Evolutionary conservation across 345 rosid genomes (phyloP), one percentile per base, ranked within the genome.

Genomic region (Linum usitatissimum): DNA sequence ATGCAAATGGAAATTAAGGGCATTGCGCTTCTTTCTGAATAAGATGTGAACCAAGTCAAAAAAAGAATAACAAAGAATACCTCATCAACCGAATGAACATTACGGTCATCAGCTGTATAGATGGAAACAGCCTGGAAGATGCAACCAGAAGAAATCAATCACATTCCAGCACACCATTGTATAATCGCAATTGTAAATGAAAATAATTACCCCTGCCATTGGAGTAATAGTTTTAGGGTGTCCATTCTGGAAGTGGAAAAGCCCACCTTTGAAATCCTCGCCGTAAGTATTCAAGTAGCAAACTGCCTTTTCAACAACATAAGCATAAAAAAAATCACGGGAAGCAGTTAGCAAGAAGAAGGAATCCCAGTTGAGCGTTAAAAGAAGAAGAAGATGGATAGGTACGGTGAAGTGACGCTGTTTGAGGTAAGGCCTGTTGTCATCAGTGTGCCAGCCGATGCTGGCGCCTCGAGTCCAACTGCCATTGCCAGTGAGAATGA

Each of bases 401-500:
- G n/a, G 1, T 61, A 90, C 97, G 70, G 96, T 69, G 67, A 83
- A 92, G 72, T 87, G 80, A 3, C 97, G 71, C 65, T 92, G 99
- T 75, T 78, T 84, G 18, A 92, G 87, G 78, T 92, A 87, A 9
- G 78, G 74, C 72, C 88, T 78, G 74, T 92, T 90, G 34, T 92
- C 97, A 78, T 92, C 99, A 77, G 87, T 85, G 53, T 92, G 99
- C 97, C 97, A 93, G 8, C 96, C 99, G 63, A 90, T 89, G 80
- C 91, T 84, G 6, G 94, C 90, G 79, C 97, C 96, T 79, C 68
- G 77, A 23, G 78, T 76, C 99, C 96, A 90, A 77, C 97, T 92
- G 30, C 30, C 23, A 13, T 6, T 5, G 10, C 19, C n/a, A 6
- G 18, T 58, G 19, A 57, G 53, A 48, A 49, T 45, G 30, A 34